These are phyloP conservation scores for Avena atlantica DNA, from an alignment of 176 grass and related monocot genomes.

Conservation along the genomic window DNA sequence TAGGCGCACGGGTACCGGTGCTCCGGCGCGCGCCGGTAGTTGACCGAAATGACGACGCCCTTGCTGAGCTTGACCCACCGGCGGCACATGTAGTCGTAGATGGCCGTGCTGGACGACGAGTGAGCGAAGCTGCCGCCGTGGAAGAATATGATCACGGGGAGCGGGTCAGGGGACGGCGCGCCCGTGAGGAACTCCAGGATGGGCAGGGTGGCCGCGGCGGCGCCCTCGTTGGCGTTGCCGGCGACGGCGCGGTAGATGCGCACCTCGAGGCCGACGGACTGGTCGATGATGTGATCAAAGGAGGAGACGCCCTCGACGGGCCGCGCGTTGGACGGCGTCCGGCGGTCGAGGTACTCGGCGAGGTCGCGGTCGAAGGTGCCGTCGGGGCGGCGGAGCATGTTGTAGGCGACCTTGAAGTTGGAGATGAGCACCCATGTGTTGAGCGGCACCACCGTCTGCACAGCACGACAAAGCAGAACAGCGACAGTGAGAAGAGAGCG, in stretches of 20 bases:
- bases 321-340: slow-evolving; percentile 62
- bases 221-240: neutral
- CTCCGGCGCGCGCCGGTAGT: slow-evolving; percentile 91
- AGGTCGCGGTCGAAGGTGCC: slow-evolving; percentile 95
- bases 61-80: slow-evolving; percentile 73
- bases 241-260: slow-evolving; percentile 81
- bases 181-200: slow-evolving; percentile 66
- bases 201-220: slow-evolving; percentile 39
- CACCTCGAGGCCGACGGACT: slow-evolving; percentile 62
- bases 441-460: slow-evolving; percentile 84
- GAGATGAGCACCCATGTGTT: slow-evolving; percentile 98
- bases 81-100: slow-evolving; percentile 90
- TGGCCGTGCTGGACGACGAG: slow-evolving; percentile 72
- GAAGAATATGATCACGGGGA: slow-evolving; percentile 99
- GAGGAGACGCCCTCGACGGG: slow-evolving; percentile 75
- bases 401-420: slow-evolving; percentile 97
- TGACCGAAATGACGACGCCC: slow-evolving; percentile 84
- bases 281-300: slow-evolving; percentile 83
- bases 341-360: slow-evolving; percentile 79
- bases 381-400: slow-evolving; percentile 87
- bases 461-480: slow-evolving; percentile 26
- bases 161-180: slow-evolving; percentile 60
- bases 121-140: slow-evolving; percentile 98
- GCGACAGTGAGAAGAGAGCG: slow-evolving; percentile 12
- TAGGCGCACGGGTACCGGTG: slow-evolving; percentile 89